Evolutionary conservation across 2,329 filamentous ascomycete genomes (phyloP).

Genomic region (Pseudogymnoascus sp.): DNA sequence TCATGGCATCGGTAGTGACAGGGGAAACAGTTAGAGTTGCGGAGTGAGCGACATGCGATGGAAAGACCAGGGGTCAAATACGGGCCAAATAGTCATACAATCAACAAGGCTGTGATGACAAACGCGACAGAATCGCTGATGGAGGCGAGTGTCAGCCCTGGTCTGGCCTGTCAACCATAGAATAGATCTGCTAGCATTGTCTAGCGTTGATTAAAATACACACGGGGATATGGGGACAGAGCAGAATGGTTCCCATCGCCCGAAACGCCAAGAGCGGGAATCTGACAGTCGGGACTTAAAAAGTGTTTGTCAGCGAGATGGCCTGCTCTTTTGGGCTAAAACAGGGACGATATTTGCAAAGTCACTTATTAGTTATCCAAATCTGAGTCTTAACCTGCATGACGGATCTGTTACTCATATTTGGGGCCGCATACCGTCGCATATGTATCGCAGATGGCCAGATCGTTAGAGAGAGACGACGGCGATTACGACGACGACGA

Average conservation of each 20-base stretch:
- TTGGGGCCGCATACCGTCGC: not conserved
- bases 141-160: not conserved
- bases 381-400: not conserved
- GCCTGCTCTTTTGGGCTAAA: not conserved
- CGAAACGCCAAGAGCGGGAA: not conserved
- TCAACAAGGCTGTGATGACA: constrained; percentile 2
- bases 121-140: not conserved
- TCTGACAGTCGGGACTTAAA: not conserved
- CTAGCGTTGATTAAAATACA: not conserved
- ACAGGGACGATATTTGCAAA: not conserved
- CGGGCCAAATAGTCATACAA: not conserved
- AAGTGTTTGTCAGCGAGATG: not conserved
- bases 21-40: not conserved
- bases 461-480: not conserved
- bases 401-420: constrained; percentile 4
- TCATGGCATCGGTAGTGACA: not conserved
- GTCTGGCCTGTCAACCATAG: not conserved
- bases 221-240: not conserved
- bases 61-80: not conserved
- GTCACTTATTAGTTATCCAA: not conserved
- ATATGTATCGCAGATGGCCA: not conserved
- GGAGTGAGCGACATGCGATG: not conserved
- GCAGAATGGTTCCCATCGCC: not conserved
- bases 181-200: not conserved
- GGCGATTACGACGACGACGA: not conserved